Evolutionary conservation across 129 eudicot species (phyloP), one percentile per base, ranked within the genome.

Genomic region (Calendula officinalis): DNA sequence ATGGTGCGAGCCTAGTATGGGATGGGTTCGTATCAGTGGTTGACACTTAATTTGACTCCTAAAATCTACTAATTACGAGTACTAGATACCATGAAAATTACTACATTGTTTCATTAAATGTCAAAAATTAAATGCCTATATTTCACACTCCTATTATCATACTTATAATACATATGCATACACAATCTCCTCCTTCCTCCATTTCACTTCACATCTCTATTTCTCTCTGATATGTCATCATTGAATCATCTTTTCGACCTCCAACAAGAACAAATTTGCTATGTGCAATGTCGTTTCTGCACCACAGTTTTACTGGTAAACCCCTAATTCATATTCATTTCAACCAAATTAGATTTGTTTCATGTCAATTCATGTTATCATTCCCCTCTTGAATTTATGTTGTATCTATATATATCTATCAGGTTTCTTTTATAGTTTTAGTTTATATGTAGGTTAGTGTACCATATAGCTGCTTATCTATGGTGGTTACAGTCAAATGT

Each of bases 281-380:
- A 91, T 64, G 86, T 91, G 30, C 90, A 85, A 78, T 91, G 98
- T 64, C 78, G 90, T 52, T 81, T 73, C 59, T 91, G 98, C 86
- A 68, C 83, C 63, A 91, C 98, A 46, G 65, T 88, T 66, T 74
- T 91, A 76, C 85, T 91, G 83, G 98, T 91, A 87, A 77, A 41
- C 2, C 10, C 13, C 4, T 9, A 17, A 5, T 3, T 12, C 35
- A 15, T 64, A 14, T 13, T 34, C 11, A 2, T 41, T 55, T 61
- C 50, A 34, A 50, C 62, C 44, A 70, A 59, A 59, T 69, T 69
- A 59, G 33, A 9, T 49, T 59, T 69, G 55, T 69, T 7, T 30
- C 22, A 42, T 15, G 10, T 44, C 44, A 0, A 13, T 56, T 8
- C n/a, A 8, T 16, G 10, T 1, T 44, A 6, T 39, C 22, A 36